Conservation (phyloP, 257 asterid genomes). For the Nicotiana otophora region DNA sequence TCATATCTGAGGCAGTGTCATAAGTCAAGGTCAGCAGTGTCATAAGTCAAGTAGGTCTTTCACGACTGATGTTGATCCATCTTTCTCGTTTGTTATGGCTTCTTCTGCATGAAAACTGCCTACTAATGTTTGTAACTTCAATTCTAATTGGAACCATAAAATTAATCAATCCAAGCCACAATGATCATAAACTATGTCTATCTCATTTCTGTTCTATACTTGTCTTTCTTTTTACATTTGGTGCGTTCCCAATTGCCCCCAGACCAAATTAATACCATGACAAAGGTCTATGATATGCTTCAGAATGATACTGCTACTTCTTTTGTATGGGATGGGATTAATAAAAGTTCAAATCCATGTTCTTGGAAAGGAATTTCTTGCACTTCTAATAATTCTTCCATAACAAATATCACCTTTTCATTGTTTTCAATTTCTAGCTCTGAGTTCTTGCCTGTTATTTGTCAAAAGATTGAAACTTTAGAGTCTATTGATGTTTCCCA, state of each 20-base stretch:
- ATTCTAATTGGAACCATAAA: not conserved
- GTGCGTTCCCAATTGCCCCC: too few species aligned
- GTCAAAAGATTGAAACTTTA: slow-evolving; percentile 34
- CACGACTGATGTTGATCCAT: too few species aligned
- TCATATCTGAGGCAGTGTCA: too few species aligned
- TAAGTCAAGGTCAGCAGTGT: too few species aligned
- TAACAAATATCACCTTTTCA: slow-evolving; percentile 31
- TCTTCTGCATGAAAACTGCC: not conserved
- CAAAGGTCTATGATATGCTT: slow-evolving; percentile 32
- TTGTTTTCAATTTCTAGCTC: slow-evolving; percentile 37
- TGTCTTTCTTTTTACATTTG: not conserved
- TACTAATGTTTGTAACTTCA: not conserved
- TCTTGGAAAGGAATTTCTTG: slow-evolving; percentile 68
- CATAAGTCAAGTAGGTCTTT: too few species aligned
- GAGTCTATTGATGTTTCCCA: slow-evolving; percentile 57
- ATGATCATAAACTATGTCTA: not conserved
- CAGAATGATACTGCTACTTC: slow-evolving; percentile 24
- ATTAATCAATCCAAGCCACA: not conserved
- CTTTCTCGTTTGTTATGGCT: not conserved
- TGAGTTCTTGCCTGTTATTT: slow-evolving; percentile 43
- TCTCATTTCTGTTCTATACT: not conserved
- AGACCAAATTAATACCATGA: slow-evolving; percentile 37
- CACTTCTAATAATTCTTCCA: slow-evolving; percentile 35
- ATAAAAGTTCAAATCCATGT: slow-evolving; percentile 45
- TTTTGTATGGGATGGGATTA: slow-evolving; percentile 29